Evolutionary conservation across 371 early-diverging fungal species (phyloP).

Genomic region (Mucor saturninus): DNA sequence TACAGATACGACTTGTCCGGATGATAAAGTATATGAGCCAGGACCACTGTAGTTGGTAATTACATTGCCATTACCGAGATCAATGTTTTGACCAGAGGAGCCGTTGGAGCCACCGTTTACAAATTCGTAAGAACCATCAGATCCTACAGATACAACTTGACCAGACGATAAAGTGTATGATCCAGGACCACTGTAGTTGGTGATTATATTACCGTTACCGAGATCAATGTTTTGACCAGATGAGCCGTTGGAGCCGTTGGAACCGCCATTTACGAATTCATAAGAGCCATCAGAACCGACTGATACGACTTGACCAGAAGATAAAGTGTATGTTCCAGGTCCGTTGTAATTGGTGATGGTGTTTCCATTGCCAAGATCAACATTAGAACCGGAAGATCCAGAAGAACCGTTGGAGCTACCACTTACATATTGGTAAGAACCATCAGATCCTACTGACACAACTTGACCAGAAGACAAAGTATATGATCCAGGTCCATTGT

Average conservation of each 20-base stretch:
- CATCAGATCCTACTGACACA: background rate
- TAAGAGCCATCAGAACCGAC: no score
- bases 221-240: slow-evolving; percentile 4
- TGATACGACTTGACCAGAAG: no score
- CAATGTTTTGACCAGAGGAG: slow-evolving; percentile 6
- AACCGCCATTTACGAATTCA: no score
- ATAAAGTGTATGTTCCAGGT: no score
- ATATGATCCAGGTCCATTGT: slow-evolving; percentile 7
- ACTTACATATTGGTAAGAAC: background rate
- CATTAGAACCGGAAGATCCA: background rate
- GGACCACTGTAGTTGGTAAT: slow-evolving; percentile 9
- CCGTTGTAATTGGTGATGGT: background rate
- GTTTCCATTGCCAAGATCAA: background rate
- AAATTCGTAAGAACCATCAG: background rate
- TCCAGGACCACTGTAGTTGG: slow-evolving; percentile 11
- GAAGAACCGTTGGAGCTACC: slow-evolving; percentile 1
- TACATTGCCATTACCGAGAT: background rate
- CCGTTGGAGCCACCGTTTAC: background rate
- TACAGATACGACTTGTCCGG: background rate
- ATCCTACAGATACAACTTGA: background rate
- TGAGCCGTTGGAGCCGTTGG: background rate
- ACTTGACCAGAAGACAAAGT: slow-evolving; percentile 3
- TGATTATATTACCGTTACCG: background rate
- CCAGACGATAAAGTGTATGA: slow-evolving; percentile 5
- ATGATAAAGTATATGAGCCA: slow-evolving; percentile 1